Conservation (phyloP, 257 asterid genomes). For the Solanum piurae region DNA sequence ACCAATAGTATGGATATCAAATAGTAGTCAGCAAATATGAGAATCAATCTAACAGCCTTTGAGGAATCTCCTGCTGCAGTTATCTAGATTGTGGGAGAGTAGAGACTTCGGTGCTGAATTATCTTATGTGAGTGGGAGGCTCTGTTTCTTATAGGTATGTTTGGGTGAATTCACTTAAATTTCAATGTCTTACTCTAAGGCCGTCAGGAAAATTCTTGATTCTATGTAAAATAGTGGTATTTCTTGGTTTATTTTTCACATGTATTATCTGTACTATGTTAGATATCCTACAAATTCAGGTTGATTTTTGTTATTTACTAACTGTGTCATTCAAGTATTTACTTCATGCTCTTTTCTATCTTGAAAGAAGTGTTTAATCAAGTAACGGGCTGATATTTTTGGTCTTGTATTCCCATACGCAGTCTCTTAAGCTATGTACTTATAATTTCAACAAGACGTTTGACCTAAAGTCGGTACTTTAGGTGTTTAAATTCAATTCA, state of each 20-base stretch:
- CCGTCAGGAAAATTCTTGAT: not conserved
- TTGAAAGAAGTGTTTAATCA: not conserved
- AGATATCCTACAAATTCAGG: not conserved
- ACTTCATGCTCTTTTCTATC: not conserved
- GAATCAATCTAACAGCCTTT: not conserved
- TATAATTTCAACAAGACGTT: not conserved
- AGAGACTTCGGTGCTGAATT: not conserved
- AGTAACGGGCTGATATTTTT: not conserved
- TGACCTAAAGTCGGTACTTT: not conserved
- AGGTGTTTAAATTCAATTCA: conserved; percentile 13
- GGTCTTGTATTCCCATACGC: not conserved
- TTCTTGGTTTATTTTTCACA: not conserved
- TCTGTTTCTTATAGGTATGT: not conserved
- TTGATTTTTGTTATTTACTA: not conserved
- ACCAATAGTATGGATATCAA: not conserved
- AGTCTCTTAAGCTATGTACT: not conserved
- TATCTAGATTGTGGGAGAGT: not conserved
- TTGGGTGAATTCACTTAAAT: not conserved
- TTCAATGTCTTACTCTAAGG: not conserved
- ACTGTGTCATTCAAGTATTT: not conserved
- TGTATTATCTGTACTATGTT: not conserved
- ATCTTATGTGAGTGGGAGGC: not conserved
- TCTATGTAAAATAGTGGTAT: not conserved
- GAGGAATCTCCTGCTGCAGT: not conserved
- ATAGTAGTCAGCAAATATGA: not conserved